Percentiles rank a stretch among this genome's conserved stretches.
Evolutionary conservation across 2,329 filamentous ascomycete species (phyloP).

Genomic region (Neophaeococcomyces aloes): DNA sequence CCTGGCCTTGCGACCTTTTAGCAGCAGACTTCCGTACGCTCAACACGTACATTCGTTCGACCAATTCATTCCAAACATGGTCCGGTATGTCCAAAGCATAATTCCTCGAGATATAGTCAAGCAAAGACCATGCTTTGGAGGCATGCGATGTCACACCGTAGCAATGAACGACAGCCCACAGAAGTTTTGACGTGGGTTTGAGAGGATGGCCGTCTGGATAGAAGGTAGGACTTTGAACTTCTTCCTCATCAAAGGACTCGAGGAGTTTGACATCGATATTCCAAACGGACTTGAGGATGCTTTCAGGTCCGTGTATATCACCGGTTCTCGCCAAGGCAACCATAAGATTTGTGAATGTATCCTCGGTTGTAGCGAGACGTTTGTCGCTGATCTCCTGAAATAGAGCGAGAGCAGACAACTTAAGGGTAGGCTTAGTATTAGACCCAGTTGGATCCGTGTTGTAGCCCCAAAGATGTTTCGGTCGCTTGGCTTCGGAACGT

Average conservation of each 20-base stretch:
- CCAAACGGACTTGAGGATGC: slow-evolving; percentile 45
- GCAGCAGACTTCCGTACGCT: slow-evolving; percentile 32
- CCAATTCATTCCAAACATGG: slow-evolving; percentile 54
- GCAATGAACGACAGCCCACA: slow-evolving; percentile 57
- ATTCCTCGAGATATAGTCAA: slow-evolving; percentile 52
- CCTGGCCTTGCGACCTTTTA: slow-evolving; percentile 27
- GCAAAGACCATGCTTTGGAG: slow-evolving; percentile 45
- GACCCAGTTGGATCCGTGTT: slow-evolving; percentile 15
- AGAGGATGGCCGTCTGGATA: slow-evolving; percentile 44
- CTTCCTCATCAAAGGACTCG: slow-evolving; percentile 25
- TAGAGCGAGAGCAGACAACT: slow-evolving; percentile 28
- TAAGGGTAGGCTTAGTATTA: slow-evolving; percentile 23
- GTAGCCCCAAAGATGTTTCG: slow-evolving; percentile 19
- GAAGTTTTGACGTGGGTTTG: slow-evolving; percentile 47
- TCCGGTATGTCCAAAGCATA: slow-evolving; percentile 49
- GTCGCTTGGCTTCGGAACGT: slow-evolving; percentile 17
- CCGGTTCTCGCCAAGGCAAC: slow-evolving; percentile 44
- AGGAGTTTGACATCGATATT: slow-evolving; percentile 40
- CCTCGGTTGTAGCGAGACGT: slow-evolving; percentile 37
- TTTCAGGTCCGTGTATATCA: slow-evolving; percentile 36
- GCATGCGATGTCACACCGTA: slow-evolving; percentile 59
- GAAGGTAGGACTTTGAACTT: slow-evolving; percentile 27
- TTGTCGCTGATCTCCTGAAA: slow-evolving; percentile 40
- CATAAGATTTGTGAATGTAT: slow-evolving; percentile 45
- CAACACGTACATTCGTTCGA: slow-evolving; percentile 57